Base-by-base conservation (phyloP, 208 protist species). In the Leishmania tropica region DNA sequence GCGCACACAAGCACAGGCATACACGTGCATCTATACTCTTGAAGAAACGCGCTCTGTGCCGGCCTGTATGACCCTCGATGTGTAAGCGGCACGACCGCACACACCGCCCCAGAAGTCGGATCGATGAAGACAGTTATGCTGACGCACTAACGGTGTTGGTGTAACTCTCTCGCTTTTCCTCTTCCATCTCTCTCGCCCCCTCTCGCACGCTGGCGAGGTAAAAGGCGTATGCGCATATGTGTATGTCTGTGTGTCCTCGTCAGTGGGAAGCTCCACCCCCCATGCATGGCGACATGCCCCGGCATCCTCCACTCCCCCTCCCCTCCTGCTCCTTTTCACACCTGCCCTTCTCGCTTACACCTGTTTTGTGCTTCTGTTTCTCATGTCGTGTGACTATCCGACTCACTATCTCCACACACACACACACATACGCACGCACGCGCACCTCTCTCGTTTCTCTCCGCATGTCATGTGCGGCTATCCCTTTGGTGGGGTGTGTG, bases 131-230 rank as follows among this genome's bases (percentile, higher is more conserved):
- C 53, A 24, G 24, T n/a, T 62, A 62, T 11, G 24, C 56, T 10
- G 56, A 62, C 56, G 19, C 56, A n/a, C 56, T 62, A 62, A 11
- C 28, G 24, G 4, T n/a, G 8, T 62, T 24, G 4, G 19, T 62
- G 8, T 15, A 64, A 64, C 21, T n/a, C 53, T 47, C 71, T 83
- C 77, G 56, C 78, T 78, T 78, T 67, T 19, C 64, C n/a, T 24
- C 17, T 42, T 70, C 13, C 17, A 35, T 70, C n/a, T 70, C 64
- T 0, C n/a, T 42, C 31, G 13, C 64, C 64, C 64, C 11, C 64
- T 42, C 35, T 45, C 31, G 19, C 64, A 24, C 24, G 24, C 24
- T 62, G 56, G 6, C 56, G 19, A 62, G 2, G 56, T 24, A 62
- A 62, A 31, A 10, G 64, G 15, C 19, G 56, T 62, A 31, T 62